Percentiles rank a stretch among this genome's conserved stretches.
Conservation (phyloP, 176 grass and related monocot genomes). For the Oryza longistaminata region DNA sequence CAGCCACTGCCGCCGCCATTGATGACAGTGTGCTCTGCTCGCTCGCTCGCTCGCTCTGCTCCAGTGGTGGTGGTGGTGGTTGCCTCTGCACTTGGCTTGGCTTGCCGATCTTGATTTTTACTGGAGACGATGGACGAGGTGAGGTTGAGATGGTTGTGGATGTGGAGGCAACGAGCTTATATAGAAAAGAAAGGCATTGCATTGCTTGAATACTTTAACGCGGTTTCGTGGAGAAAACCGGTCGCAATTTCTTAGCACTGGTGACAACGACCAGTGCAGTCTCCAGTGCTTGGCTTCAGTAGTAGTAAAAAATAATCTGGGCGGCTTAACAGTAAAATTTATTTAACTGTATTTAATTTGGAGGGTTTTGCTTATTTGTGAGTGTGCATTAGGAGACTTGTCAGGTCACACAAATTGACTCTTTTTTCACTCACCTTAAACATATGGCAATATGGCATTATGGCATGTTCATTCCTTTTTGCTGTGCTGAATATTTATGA, state of each 20-base stretch:
- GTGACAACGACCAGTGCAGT: slow-evolving; percentile 3
- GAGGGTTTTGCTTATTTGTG: neutral
- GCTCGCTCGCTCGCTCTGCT: neutral
- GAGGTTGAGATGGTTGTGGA: neutral
- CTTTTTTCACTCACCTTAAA: neutral
- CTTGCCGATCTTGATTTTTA: neutral
- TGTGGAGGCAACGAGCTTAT: slow-evolving; percentile 13
- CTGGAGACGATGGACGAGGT: neutral
- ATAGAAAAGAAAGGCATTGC: neutral
- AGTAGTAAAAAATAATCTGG: neutral
- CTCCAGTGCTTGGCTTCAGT: neutral
- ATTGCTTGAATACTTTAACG: slow-evolving; percentile 21
- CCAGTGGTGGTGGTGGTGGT: neutral
- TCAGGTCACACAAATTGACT: slow-evolving; percentile 29
- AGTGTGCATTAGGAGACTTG: slow-evolving; percentile 20
- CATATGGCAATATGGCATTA: no score
- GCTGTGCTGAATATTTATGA: neutral
- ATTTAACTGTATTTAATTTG: neutral
- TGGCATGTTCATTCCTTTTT: neutral
- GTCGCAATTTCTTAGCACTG: neutral
- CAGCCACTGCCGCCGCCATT: neutral
- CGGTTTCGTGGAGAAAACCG: slow-evolving; percentile 33
- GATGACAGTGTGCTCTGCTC: neutral
- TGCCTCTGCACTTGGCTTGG: neutral
- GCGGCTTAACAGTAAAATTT: slow-evolving; percentile 17